Conservation (phyloP, 352 stramenopile species). For the Globisporangium carolinianum region DNA sequence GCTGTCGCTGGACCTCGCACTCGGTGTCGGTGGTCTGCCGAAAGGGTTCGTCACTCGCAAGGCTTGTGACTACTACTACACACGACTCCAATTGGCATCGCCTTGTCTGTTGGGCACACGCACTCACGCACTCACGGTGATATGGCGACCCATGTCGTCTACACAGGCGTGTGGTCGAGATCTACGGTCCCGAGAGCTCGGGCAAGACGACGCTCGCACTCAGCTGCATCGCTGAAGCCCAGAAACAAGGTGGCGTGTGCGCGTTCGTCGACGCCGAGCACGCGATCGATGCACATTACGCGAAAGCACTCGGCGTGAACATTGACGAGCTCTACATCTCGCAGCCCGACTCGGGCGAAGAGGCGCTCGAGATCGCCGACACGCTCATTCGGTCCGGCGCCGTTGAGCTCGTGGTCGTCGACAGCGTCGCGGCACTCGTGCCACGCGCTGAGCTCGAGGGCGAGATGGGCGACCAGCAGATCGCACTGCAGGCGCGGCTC, state of each 20-base stretch:
- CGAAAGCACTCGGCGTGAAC: conserved; percentile 89
- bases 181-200: conserved; percentile 97
- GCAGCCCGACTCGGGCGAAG: conserved; percentile 96
- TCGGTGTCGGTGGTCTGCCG: conserved; percentile 91
- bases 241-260: conserved; percentile 92
- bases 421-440: conserved; percentile 96
- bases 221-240: conserved; percentile 94
- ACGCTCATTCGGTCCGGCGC: conserved; percentile 93
- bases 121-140: neutral
- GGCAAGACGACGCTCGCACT: conserved; percentile 98
- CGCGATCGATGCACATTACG: conserved; percentile 96
- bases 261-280: conserved; percentile 99
- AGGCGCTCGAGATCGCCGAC: conserved; percentile 98
- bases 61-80: no score
- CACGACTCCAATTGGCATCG: no score
- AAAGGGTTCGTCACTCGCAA: conserved; percentile 54
- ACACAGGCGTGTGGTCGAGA: conserved; percentile 93
- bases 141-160: conserved; percentile 5
- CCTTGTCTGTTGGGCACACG: neutral
- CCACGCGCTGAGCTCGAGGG: conserved; percentile 93
- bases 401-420: conserved; percentile 97
- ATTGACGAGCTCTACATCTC: conserved; percentile 95
- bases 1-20: conserved; percentile 89
- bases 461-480: conserved; percentile 95
- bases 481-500: conserved; percentile 95